Evolutionary conservation across 345 rosid genomes (phyloP).

Genomic region (Salix koriyanagi): DNA sequence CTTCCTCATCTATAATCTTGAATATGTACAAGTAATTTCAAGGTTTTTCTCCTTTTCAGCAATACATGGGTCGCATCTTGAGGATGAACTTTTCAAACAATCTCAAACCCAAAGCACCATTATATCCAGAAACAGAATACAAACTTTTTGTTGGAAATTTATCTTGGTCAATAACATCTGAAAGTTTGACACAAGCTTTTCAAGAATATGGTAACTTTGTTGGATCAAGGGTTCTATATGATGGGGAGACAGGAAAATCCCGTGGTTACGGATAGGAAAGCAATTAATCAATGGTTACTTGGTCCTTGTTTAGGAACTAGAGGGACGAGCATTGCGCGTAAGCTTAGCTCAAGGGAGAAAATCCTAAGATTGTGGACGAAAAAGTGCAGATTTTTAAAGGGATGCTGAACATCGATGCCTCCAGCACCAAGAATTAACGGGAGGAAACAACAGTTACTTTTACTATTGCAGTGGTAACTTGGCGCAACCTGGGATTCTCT

Average conservation of each 20-base stretch:
- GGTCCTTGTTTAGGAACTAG: slow-evolving; percentile 45
- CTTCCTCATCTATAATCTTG: background rate
- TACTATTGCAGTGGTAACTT: background rate
- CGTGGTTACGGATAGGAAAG: slow-evolving; percentile 52
- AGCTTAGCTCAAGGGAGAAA: slow-evolving; percentile 70
- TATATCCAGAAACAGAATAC: slow-evolving; percentile 77
- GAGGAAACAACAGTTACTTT: background rate
- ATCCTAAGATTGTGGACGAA: slow-evolving; percentile 10
- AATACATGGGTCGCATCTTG: slow-evolving; percentile 58
- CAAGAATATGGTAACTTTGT: slow-evolving; percentile 68
- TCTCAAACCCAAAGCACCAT: slow-evolving; percentile 57
- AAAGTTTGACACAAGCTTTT: slow-evolving; percentile 63
- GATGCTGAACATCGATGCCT: background rate
- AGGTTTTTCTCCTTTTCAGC: slow-evolving; percentile 31
- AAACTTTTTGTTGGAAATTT: slow-evolving; percentile 84
- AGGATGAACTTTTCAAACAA: slow-evolving; percentile 77
- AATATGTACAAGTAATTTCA: background rate
- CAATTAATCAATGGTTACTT: background rate
- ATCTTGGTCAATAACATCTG: slow-evolving; percentile 79
- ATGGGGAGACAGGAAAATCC: slow-evolving; percentile 84
- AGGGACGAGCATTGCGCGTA: slow-evolving; percentile 71
- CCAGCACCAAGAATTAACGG: background rate
- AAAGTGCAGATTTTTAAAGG: slow-evolving; percentile 1
- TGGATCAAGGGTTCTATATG: slow-evolving; percentile 78
- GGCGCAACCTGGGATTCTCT: background rate